Evolutionary conservation across 768 basidiomycete genomes (phyloP).

Genomic region (Hygrocybe punicea): DNA sequence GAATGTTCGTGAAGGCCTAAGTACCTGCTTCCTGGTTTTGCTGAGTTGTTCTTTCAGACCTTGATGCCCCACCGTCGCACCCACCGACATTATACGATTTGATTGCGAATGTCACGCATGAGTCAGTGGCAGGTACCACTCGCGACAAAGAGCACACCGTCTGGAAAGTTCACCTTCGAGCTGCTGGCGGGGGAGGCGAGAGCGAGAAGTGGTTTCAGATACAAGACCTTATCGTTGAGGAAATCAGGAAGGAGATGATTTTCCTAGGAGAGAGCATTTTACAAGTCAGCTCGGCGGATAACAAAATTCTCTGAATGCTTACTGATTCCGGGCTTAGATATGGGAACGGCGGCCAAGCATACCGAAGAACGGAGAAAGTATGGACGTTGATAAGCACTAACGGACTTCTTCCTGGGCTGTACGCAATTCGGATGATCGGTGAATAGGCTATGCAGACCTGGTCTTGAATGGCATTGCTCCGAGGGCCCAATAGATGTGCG

Average conservation of each 20-base stretch:
- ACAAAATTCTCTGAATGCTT: background rate
- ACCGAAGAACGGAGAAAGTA: constrained; percentile 16
- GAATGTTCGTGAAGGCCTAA: constrained; percentile 64
- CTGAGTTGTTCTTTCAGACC: constrained; percentile 50
- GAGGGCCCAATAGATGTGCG: too few relatives aligned
- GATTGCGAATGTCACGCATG: constrained; percentile 91
- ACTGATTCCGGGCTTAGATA: constrained; percentile 40
- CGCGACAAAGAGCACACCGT: constrained; percentile 87
- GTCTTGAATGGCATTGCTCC: too few relatives aligned
- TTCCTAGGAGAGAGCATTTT: constrained; percentile 95
- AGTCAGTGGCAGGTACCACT: constrained; percentile 94
- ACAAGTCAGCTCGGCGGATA: constrained; percentile 57
- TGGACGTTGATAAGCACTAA: constrained; percentile 33
- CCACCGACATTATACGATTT: constrained; percentile 82
- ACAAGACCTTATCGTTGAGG: constrained; percentile 94
- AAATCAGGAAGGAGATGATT: constrained; percentile 97
- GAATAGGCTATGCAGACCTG: too few relatives aligned
- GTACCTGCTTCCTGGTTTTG: constrained; percentile 20
- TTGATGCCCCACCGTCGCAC: constrained; percentile 63
- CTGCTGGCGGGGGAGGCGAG: constrained; percentile 71
- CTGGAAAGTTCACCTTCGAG: constrained; percentile 88
- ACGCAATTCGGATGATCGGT: too few relatives aligned
- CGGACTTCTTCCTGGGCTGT: background rate
- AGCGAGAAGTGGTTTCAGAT: constrained; percentile 94
- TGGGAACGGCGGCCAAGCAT: constrained; percentile 55